Conservation (phyloP, 2,329 filamentous ascomycete species). For the Harringtonia lauricola region DNA sequence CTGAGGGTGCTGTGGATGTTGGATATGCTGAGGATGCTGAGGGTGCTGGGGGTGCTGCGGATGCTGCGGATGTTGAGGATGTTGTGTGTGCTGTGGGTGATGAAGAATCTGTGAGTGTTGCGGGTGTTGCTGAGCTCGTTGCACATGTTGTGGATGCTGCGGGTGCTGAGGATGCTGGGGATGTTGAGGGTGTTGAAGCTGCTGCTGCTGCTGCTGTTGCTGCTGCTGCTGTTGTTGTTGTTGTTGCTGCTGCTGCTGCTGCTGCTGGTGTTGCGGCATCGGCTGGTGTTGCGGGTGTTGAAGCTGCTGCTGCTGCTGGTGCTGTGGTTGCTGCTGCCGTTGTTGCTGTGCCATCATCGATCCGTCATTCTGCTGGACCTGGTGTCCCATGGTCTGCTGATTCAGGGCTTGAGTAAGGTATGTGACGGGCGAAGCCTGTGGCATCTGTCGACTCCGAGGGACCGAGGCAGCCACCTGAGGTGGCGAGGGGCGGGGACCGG, state of each 20-base stretch:
- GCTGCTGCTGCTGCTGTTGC: constrained; percentile 3
- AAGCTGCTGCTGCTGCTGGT: constrained; percentile 15
- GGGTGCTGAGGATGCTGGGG: constrained; percentile 13
- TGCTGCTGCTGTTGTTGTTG: constrained; percentile 6
- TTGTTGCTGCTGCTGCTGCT: constrained; percentile 2
- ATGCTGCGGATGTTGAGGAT: neutral
- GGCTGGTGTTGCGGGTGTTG: constrained; percentile 9
- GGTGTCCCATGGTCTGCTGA: constrained; percentile 21
- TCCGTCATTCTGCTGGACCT: constrained; percentile 18
- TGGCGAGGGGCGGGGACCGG: constrained; percentile 26
- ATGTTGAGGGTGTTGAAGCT: constrained; percentile 11
- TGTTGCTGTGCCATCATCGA: constrained; percentile 19
- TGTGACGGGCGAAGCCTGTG: constrained; percentile 20
- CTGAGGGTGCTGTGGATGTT: constrained; percentile 1
- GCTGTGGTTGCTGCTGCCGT: constrained; percentile 6
- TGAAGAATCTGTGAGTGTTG: constrained; percentile 1
- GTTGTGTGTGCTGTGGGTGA: constrained; percentile 4
- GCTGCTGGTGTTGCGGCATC: constrained; percentile 5
- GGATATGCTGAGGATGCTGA: constrained; percentile 2
- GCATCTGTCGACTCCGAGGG: constrained; percentile 35
- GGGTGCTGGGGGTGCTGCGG: constrained; percentile 7
- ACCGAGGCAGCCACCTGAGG: constrained; percentile 37
- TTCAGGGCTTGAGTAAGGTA: constrained; percentile 26
- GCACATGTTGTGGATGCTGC: constrained; percentile 10
- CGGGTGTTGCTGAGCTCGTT: constrained; percentile 11